phyloP scores from a whole-genome alignment of 2,329 filamentous ascomycete species.

The Pseudohalonectria lignicola region DNA sequence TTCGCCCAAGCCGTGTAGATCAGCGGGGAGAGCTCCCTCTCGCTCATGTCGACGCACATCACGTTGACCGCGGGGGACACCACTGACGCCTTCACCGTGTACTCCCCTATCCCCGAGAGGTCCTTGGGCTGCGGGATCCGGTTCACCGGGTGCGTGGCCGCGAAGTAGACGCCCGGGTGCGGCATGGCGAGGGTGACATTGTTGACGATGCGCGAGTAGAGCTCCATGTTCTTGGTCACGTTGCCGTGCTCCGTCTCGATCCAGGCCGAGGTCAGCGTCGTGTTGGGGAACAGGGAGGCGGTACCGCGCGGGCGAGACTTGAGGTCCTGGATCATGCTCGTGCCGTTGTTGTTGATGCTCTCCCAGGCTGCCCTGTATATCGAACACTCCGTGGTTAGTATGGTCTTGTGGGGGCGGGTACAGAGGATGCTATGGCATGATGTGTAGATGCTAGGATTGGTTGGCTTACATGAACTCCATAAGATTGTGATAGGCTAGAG shows the following conservation, averaged over 20 bases:
- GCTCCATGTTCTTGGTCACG: slow-evolving; percentile 35
- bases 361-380: slow-evolving; percentile 39
- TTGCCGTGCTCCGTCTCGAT: slow-evolving; percentile 45
- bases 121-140: slow-evolving; percentile 58
- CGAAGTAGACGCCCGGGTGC: slow-evolving; percentile 55
- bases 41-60: slow-evolving; percentile 56
- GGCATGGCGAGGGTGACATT: slow-evolving; percentile 72
- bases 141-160: slow-evolving; percentile 51
- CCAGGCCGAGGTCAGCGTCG: slow-evolving; percentile 59
- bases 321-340: slow-evolving; percentile 27
- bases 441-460: too few relatives aligned
- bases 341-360: slow-evolving; percentile 28
- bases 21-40: slow-evolving; percentile 48
- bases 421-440: background rate
- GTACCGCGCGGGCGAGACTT: slow-evolving; percentile 44
- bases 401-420: background rate
- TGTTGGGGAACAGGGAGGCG: slow-evolving; percentile 60
- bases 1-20: slow-evolving; percentile 52
- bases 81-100: slow-evolving; percentile 56
- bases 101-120: slow-evolving; percentile 55
- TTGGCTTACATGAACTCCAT: slow-evolving; percentile 42
- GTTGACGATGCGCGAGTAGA: slow-evolving; percentile 51
- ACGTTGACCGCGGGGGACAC: slow-evolving; percentile 63
- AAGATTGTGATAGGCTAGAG: slow-evolving; percentile 54
- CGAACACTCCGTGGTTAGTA: too few relatives aligned